These are phyloP conservation scores for Pseudogymnoascus sp. DNA, from an alignment of 2,329 filamentous ascomycete genomes.

Conservation along the genomic window DNA sequence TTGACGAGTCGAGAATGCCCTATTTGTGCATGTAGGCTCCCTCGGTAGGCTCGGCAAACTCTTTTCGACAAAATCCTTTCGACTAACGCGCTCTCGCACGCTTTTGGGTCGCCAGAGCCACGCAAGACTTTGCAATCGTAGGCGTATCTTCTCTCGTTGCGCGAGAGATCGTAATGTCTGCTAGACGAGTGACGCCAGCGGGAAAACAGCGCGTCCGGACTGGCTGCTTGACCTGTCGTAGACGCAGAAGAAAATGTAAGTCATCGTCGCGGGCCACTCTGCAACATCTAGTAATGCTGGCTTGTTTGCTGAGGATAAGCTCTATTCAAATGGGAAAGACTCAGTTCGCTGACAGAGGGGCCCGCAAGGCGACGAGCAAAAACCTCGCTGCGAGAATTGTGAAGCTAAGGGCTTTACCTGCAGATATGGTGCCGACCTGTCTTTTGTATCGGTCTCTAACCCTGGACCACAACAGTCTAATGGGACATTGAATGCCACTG, in stretches of 20 bases:
- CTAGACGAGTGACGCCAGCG: not conserved
- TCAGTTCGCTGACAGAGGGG: not conserved
- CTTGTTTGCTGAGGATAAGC: not conserved
- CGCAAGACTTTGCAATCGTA: not conserved
- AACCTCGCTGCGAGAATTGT: conserved; percentile 12
- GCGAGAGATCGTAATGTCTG: not conserved
- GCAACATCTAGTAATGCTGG: not conserved
- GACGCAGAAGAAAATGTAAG: conserved; percentile 15
- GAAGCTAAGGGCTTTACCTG: conserved; percentile 10
- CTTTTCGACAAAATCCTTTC: not conserved
- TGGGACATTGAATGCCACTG: not conserved
- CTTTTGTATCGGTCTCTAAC: not conserved
- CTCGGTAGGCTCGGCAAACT: not conserved
- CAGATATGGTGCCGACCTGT: conserved; percentile 6
- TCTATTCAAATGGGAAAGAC: not conserved
- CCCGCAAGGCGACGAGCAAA: conserved; percentile 10
- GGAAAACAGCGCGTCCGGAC: conserved; percentile 11
- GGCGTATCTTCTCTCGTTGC: not conserved
- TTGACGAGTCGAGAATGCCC: not conserved
- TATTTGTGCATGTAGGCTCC: not conserved
- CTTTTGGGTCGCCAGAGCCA: not conserved
- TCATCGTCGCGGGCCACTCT: not conserved
- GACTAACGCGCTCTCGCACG: not conserved
- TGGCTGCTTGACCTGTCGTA: conserved; percentile 16
- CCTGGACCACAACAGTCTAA: not conserved